Evolutionary conservation across 1,284 basidiomycete genomes (phyloP).

Genomic region (Puccinia sorghi): DNA sequence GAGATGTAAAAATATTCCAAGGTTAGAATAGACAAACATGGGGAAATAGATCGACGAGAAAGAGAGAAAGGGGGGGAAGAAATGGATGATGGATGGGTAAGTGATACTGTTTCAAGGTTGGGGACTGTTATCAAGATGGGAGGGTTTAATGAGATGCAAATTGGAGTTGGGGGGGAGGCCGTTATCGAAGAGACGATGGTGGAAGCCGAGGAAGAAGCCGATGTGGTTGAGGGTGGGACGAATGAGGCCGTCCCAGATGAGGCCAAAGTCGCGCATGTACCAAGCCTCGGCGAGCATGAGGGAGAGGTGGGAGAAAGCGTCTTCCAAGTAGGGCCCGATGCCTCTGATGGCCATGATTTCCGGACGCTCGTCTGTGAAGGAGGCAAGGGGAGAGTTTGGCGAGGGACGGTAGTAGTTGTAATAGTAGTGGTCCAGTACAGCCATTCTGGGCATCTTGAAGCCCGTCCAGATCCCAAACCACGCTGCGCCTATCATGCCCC

Average conservation of each 20-base stretch:
- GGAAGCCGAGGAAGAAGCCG: slow-evolving; percentile 17
- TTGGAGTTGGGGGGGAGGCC: slow-evolving; percentile 18
- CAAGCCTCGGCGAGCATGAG: slow-evolving; percentile 34
- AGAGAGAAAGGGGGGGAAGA: background rate
- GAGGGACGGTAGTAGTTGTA: slow-evolving; percentile 1
- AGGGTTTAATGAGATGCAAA: slow-evolving; percentile 20
- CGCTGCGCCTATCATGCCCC: slow-evolving; percentile 63
- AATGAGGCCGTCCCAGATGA: slow-evolving; percentile 34
- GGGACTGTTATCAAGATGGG: background rate
- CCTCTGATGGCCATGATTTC: background rate
- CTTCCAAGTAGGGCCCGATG: background rate
- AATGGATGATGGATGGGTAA: background rate
- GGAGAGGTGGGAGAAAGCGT: background rate
- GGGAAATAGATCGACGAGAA: too few species aligned
- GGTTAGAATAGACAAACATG: too few species aligned
- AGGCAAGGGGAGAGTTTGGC: background rate
- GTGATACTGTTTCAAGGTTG: background rate
- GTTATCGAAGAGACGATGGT: slow-evolving; percentile 20
- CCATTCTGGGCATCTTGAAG: slow-evolving; percentile 23
- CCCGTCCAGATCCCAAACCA: slow-evolving; percentile 70
- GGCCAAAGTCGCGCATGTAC: slow-evolving; percentile 38
- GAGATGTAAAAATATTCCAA: too few species aligned
- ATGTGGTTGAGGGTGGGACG: slow-evolving; percentile 30
- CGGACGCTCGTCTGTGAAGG: background rate
- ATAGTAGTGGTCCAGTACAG: background rate